Evolutionary conservation across 257 asterid species (phyloP), one percentile per base, ranked within the genome.

Genomic region (Eucommia ulmoides): DNA sequence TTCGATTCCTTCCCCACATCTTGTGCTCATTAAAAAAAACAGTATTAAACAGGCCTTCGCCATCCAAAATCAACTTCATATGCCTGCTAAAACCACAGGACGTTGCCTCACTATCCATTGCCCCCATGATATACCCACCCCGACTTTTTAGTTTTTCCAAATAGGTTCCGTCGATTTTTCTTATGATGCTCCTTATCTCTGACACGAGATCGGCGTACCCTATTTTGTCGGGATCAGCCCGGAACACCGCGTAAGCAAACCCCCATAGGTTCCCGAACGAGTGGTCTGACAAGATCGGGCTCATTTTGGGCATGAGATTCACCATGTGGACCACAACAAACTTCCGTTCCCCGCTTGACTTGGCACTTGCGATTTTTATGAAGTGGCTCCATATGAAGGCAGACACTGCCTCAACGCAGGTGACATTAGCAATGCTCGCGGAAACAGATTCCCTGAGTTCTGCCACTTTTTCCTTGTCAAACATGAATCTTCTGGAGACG

Each of bases 61-160:
- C 81, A 65, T 2, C 81, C 77, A 26, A 44, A 77, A 45, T 77
- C 85, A 48, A 67, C 76, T 20, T 74, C 77, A 20, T 74, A 74
- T 18, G 63, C 29, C 79, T 71, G 51, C 74, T 74, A 41, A 77
- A 77, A 25, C 24, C 18, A 47, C 58, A 64, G 9, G 26, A 3
- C 41, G 61, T 74, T 1, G 21, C 7, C 11, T 64, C 75, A 16
- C 66, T 66, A 8, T 49, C 71, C 9, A 7, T 47, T 0, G 11
- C 19, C 18, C 38, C 23, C 0, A 33, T 51, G 1, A 67, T 3
- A 24, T 50, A 60, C 23, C 48, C 64, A n/a, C 52, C 59, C 8
- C 60, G 61, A 1, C 3, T 35, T 20, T 53, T 61, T 8, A 56
- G 2, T 44, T 38, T 41, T 24, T 63, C 50, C 15, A 69, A 61